Conservation (phyloP, 75 land plant genomes). For the Pseudotsuga menziesii region DNA sequence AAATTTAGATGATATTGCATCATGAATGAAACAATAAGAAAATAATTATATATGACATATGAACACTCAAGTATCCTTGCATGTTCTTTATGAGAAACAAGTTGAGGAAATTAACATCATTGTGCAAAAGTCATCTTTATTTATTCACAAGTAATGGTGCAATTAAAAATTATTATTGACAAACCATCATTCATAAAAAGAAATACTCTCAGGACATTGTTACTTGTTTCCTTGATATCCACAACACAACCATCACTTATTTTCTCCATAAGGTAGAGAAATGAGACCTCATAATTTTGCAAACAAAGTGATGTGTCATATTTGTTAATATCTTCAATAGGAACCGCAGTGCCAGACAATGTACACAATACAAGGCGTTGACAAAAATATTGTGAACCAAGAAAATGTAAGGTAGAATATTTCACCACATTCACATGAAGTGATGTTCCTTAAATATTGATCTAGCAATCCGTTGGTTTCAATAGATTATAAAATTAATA, state of each 20-base stretch:
- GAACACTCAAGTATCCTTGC: too few species aligned
- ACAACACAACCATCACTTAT: conserved; percentile 80
- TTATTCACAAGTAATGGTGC: too few species aligned
- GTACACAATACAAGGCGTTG: conserved; percentile 81
- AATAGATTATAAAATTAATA: too few species aligned
- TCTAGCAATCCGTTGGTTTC: not conserved
- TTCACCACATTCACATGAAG: conserved; percentile 34
- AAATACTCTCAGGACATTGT: not conserved
- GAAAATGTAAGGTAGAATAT: conserved; percentile 36
- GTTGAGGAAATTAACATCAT: too few species aligned
- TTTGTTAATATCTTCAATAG: conserved; percentile 68
- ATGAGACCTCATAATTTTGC: conserved; percentile 69
- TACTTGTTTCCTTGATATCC: conserved; percentile 94
- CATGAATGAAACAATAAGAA: too few species aligned
- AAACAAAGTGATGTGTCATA: conserved; percentile 69
- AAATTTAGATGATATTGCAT: too few species aligned
- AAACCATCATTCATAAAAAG: not conserved
- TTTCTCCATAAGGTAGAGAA: conserved; percentile 86
- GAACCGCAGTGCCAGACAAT: conserved; percentile 55
- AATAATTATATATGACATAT: too few species aligned
- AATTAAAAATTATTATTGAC: too few species aligned
- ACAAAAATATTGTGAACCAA: conserved; percentile 64
- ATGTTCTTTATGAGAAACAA: too few species aligned
- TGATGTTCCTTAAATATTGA: not conserved
- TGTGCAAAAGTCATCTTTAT: too few species aligned